These are phyloP conservation scores for Fusarium nisikadoi DNA, from an alignment of 2,329 filamentous ascomycete species.

Conservation along the genomic window DNA sequence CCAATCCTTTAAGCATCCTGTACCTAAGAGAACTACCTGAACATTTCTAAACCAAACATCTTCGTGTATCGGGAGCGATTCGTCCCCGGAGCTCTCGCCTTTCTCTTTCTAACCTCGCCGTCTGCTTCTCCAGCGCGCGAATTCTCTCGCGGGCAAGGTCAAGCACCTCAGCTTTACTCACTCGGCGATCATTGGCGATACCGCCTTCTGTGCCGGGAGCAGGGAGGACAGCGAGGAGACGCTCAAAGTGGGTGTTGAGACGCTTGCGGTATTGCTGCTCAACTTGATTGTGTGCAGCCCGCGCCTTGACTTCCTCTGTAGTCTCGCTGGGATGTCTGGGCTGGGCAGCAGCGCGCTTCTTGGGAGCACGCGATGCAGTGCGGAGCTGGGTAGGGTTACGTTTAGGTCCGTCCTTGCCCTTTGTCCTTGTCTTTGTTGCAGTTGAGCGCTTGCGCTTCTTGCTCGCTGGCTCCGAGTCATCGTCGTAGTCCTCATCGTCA, in stretches of 20 bases:
- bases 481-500: slow-evolving; percentile 23
- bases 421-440: slow-evolving; percentile 6
- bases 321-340: slow-evolving; percentile 39
- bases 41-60: slow-evolving; percentile 13
- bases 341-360: slow-evolving; percentile 37
- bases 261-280: slow-evolving; percentile 61
- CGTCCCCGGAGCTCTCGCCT: slow-evolving; percentile 46
- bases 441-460: slow-evolving; percentile 35
- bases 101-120: slow-evolving; percentile 50
- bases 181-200: slow-evolving; percentile 44
- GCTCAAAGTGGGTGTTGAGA: slow-evolving; percentile 58
- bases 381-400: slow-evolving; percentile 39
- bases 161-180: slow-evolving; percentile 59
- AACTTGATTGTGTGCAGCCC: slow-evolving; percentile 56
- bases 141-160: slow-evolving; percentile 58
- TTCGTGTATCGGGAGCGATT: slow-evolving; percentile 27
- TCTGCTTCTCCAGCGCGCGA: slow-evolving; percentile 52
- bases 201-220: slow-evolving; percentile 46
- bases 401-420: slow-evolving; percentile 21
- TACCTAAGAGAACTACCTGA: slow-evolving; percentile 3
- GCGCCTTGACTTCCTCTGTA: slow-evolving; percentile 41
- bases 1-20: background rate
- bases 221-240: slow-evolving; percentile 55
- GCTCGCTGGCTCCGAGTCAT: slow-evolving; percentile 15
- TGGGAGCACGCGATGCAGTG: slow-evolving; percentile 42